These are phyloP conservation scores for Monilinia vaccinii-corymbosi DNA, from an alignment of 2,329 filamentous ascomycete genomes.

Conservation along the genomic window DNA sequence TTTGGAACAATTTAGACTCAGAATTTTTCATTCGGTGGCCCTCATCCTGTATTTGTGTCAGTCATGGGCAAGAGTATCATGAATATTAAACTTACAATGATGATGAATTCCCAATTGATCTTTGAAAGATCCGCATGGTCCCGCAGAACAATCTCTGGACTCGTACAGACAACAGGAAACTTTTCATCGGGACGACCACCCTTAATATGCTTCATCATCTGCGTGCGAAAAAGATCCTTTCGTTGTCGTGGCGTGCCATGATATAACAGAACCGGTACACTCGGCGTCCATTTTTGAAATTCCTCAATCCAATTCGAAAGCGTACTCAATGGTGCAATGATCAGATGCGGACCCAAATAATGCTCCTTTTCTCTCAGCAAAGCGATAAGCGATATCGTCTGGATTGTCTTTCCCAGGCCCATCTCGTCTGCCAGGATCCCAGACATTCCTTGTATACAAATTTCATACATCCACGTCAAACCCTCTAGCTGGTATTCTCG, in stretches of 20 bases:
- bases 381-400: conserved; percentile 48
- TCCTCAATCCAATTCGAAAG: conserved; percentile 95
- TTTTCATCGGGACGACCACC: conserved; percentile 48
- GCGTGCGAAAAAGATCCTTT: conserved; percentile 63
- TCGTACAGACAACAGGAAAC: conserved; percentile 90
- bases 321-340: conserved; percentile 84
- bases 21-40: conserved; percentile 97
- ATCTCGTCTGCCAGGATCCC: conserved; percentile 52
- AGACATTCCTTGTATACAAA: conserved; percentile 56
- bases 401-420: conserved; percentile 51
- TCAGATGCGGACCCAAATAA: conserved; percentile 77
- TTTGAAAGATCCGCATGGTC: conserved; percentile 73
- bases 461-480: conserved; percentile 77
- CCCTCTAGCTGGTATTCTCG: conserved; percentile 90
- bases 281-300: conserved; percentile 82
- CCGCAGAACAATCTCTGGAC: conserved; percentile 91
- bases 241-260: conserved; percentile 76
- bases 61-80: neutral
- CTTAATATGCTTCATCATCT: conserved; percentile 61
- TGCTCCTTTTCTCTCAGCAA: conserved; percentile 78
- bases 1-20: conserved; percentile 82
- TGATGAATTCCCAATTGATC: conserved; percentile 95
- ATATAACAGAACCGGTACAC: conserved; percentile 81
- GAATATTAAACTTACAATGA: conserved; percentile 54
- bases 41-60: conserved; percentile 56